phyloP scores from a whole-genome alignment of 768 basidiomycete species.

The Cystofilobasidium bisporidii region DNA sequence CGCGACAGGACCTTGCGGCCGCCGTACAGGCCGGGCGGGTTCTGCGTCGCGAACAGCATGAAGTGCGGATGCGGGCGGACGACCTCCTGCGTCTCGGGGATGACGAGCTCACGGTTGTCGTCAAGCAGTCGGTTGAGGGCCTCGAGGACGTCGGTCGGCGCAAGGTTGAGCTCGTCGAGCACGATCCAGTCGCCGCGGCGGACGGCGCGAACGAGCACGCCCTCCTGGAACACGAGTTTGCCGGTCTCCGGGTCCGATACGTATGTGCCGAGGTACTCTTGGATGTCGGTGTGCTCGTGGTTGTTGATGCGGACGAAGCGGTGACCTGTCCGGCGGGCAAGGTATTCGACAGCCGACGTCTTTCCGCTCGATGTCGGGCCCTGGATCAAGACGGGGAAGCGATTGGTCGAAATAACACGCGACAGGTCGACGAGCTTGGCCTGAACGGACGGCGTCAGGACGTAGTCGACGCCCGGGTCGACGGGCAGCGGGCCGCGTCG shows the following conservation, averaged over 20 bases:
- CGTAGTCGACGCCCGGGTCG: slow-evolving; percentile 57
- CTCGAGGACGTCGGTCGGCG: slow-evolving; percentile 94
- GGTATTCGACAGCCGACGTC: slow-evolving; percentile 91
- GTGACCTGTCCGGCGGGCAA: slow-evolving; percentile 86
- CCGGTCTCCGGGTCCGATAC: slow-evolving; percentile 84
- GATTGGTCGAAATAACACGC: slow-evolving; percentile 73
- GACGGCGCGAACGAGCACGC: slow-evolving; percentile 81
- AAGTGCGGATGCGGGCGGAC: slow-evolving; percentile 88
- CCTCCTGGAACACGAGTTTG: slow-evolving; percentile 91
- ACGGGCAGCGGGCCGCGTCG: slow-evolving; percentile 61
- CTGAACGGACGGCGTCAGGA: slow-evolving; percentile 91
- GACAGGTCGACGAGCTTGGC: slow-evolving; percentile 89
- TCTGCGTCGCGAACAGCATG: slow-evolving; percentile 97
- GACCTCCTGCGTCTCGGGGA: slow-evolving; percentile 92
- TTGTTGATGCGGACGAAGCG: slow-evolving; percentile 97
- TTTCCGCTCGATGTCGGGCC: slow-evolving; percentile 97
- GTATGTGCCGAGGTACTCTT: slow-evolving; percentile 95
- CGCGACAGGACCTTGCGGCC: slow-evolving; percentile 89
- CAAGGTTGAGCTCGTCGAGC: slow-evolving; percentile 91
- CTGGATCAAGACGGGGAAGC: slow-evolving; percentile 92
- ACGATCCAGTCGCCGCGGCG: slow-evolving; percentile 95
- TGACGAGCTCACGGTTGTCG: slow-evolving; percentile 90
- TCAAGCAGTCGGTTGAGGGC: slow-evolving; percentile 92
- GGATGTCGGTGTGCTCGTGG: slow-evolving; percentile 98
- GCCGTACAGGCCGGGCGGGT: slow-evolving; percentile 89